phyloP scores from a whole-genome alignment of 371 early-diverging fungal genomes.

The Zancudomyces culisetae region DNA sequence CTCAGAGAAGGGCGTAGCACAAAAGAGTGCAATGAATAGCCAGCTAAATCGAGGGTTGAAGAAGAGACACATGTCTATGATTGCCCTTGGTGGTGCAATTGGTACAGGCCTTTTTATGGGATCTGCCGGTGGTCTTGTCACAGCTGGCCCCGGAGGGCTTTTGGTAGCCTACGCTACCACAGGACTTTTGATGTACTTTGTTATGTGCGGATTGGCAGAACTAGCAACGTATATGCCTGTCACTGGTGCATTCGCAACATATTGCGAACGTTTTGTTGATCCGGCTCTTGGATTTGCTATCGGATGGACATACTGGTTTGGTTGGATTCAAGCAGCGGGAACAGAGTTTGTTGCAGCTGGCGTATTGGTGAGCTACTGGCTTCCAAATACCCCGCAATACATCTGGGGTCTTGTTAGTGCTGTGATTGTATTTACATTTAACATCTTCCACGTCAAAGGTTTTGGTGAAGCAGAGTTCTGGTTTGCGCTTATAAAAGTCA shows the following conservation, averaged over 20 bases:
- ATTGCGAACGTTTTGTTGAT: constrained; percentile 65
- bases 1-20: too few species aligned
- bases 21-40: not conserved
- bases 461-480: constrained; percentile 58
- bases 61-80: constrained; percentile 60
- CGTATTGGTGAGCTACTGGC: constrained; percentile 61
- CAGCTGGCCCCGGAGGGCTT: constrained; percentile 63
- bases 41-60: constrained; percentile 37
- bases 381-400: constrained; percentile 33
- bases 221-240: constrained; percentile 71
- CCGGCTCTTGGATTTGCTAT: constrained; percentile 62
- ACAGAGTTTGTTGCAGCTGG: constrained; percentile 62
- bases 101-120: constrained; percentile 76
- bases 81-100: constrained; percentile 56
- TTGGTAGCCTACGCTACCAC: constrained; percentile 46
- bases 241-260: constrained; percentile 61
- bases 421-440: constrained; percentile 34
- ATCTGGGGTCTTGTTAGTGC: constrained; percentile 41
- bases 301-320: constrained; percentile 62
- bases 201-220: constrained; percentile 68
- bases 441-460: constrained; percentile 43
- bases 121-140: constrained; percentile 48
- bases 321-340: constrained; percentile 66
- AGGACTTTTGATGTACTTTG: constrained; percentile 60
- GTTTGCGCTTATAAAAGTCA: constrained; percentile 44